phyloP scores from a whole-genome alignment of 305 asterid species.

The Fraxinus angustifolia region DNA sequence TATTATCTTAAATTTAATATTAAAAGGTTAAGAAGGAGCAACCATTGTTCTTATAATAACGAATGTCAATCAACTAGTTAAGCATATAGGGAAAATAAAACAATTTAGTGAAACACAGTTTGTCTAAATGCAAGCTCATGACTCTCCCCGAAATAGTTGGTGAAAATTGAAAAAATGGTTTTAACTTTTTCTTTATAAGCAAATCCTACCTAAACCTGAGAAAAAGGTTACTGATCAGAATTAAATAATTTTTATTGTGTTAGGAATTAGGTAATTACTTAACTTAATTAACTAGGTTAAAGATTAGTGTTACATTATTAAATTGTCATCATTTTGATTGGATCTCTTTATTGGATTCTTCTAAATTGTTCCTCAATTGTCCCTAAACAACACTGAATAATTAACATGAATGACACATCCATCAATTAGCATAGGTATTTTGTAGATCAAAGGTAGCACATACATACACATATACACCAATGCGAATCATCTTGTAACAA shows the following conservation, averaged over 20 bases:
- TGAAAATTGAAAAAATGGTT: slow-evolving; percentile 12
- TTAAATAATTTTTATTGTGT: slow-evolving; percentile 15
- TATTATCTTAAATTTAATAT: too few relatives aligned
- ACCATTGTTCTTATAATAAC: too few relatives aligned
- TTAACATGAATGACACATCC: neutral
- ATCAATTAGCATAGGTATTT: neutral
- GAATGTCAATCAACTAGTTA: neutral
- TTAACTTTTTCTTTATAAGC: slow-evolving; percentile 24
- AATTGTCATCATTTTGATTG: neutral
- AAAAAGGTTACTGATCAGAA: slow-evolving; percentile 8
- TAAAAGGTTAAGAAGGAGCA: neutral
- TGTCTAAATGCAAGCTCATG: neutral
- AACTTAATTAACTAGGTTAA: slow-evolving; percentile 32
- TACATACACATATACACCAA: neutral
- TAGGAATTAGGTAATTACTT: slow-evolving; percentile 29
- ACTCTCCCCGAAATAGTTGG: slow-evolving; percentile 11
- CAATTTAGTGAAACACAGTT: slow-evolving; percentile 29
- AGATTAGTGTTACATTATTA: slow-evolving; percentile 13
- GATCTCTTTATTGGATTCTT: slow-evolving; percentile 45
- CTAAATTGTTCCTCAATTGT: slow-evolving; percentile 20
- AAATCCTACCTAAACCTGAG: slow-evolving; percentile 23
- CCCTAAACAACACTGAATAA: neutral
- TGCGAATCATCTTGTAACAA: neutral
- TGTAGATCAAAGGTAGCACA: neutral
- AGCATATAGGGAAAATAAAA: neutral